Evolutionary conservation across 1,139 yeast genomes (phyloP), one percentile per base, ranked within the genome.

Genomic region (Candida labiduridarum): DNA sequence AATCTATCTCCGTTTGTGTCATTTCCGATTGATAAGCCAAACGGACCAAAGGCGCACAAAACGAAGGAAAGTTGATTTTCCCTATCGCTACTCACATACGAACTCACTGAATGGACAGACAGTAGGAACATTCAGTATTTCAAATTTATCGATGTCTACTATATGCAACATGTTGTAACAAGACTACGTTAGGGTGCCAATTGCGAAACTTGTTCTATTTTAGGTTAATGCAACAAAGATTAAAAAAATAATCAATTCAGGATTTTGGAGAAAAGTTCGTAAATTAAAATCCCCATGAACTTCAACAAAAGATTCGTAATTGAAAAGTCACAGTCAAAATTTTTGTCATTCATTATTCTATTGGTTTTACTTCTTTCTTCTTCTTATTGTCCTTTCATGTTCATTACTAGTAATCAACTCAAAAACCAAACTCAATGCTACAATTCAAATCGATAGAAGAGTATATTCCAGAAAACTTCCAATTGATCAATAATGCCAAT

Each of bases 391-490:
- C 9, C 30, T 31, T 36, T 1, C 16, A 5, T n/a, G 38, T 5
- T 29, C n/a, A 35, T 44, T 27, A 15, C 41, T 41, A 36, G 15
- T 10, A 14, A 35, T 6, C 16, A 16, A 10, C 22, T 35, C 22
- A 19, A 19, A 4, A 19, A 19, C 22, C 3, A 19, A 4, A 19
- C 22, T 19, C 18, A 18, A 38, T 38, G 41, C 22, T 38, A 14
- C 18, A 10, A 25, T 22, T 15, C 11, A 38, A 31, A n/a, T 36
- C 34, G 19, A 42, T 50, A 12, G 52, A 48, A 12, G 45, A 48
- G 12, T 47, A 35, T 45, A 50, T 50, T 11, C 51, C 50, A 11
- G 33, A 25, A 10, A 50, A 50, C 14, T 47, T 50, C n/a, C 34
- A 33, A 39, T 14, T 47, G 12, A 16, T 36, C 4, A 27, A 27